Base-by-base conservation (phyloP, 768 basidiomycete species). In the Kwoniella heveanensis region DNA sequence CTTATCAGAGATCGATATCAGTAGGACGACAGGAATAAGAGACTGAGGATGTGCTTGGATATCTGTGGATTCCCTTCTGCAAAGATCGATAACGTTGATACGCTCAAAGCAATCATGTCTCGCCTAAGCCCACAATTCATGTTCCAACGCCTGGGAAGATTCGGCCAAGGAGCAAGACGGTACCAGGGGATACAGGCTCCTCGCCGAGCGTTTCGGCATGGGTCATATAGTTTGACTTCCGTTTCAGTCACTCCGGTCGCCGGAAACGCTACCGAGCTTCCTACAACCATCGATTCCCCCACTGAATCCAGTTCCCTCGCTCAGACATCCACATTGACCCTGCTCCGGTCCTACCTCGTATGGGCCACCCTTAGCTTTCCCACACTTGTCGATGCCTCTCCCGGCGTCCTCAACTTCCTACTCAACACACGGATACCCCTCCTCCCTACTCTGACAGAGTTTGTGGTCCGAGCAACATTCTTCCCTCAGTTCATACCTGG, bases 401-500 rank as follows among this genome's bases (percentile, higher is more conserved):
- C 90, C 0, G 78, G 79, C 50, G 79, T 91, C 22, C 82, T 94
- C 52, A 78, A 83, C 10, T 78, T 83, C 8, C 80, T 81, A 30
- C 76, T 86, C 2, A 85, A 87, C 9, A 57, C 64, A 2, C 50
- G 50, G 22, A 83, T 87, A 0, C 85, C 86, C 1, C 79, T 82
- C 10, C 49, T 92, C 0, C 84, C 82, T 59, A 82, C 86, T 62
- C 71, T 90, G 37, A 86, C 87, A 1, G 86, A 90, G 71, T 82
- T 82, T 1, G 74, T 89, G 56, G 88, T 93, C 6, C 84, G 89
- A 37, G 80, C 83, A 12, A 92, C 91, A 0, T 93, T 94, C 81
- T 93, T 91, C 72, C 83, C 85, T 54, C 91, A 92, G 81, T 95
- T 93, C 67, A 91, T 92, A 1, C 92, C 91, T 0, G 91, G 89